Base-by-base conservation (phyloP, 1,139 yeast species). In the Suhomyces terraborum region DNA sequence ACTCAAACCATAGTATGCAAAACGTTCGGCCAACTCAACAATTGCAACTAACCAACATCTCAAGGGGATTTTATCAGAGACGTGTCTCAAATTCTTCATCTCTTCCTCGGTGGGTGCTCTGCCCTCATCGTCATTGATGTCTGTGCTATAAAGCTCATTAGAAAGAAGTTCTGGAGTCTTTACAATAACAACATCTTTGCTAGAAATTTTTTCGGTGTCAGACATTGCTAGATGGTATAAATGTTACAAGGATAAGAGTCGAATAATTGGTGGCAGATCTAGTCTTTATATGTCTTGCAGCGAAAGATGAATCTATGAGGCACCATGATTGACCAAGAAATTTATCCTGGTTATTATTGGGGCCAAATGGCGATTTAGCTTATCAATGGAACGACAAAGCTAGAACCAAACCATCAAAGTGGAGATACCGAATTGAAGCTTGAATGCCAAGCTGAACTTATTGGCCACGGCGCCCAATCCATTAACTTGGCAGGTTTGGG, bases 1-100 rank as follows among this genome's bases (percentile, higher is more conserved):
- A 36, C 82, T 72, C 41, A 84, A 68, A 18, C 60, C 60, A 25
- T 56, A 56, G 50, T 52, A 56, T 26, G 58, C 35, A 36, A 56
- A 54, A 17, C 60, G 48, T 38, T 56, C 59, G 6, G 58, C 53
- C 47, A 56, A 52, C 35, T 55, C 59, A 8, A 56, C 58, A 17
- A 54, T 39, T 10, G 58, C 57, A 19, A 56, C 59, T 14, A 56
- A 46, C 58, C 58, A 56, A 34, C 59, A 55, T 20, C 67, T 54
- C 21, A 60, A 16, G 7, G 60, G 60, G 18, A 54, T 52, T 12
- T 32, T 41, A 10, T 48, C 60, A 4, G 56, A 47, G 13, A 55
- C 55, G 36, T 55, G 58, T 36, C 58, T 43, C 44, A 55, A 46
- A 13, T 47, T 44, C 24, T 43, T 45, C 46, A 54, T 42, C 26